Percentiles rank a stretch among this genome's conserved stretches.
phyloP scores from a whole-genome alignment of 2,329 filamentous ascomycete genomes.

The Trichophyton rubrum region DNA sequence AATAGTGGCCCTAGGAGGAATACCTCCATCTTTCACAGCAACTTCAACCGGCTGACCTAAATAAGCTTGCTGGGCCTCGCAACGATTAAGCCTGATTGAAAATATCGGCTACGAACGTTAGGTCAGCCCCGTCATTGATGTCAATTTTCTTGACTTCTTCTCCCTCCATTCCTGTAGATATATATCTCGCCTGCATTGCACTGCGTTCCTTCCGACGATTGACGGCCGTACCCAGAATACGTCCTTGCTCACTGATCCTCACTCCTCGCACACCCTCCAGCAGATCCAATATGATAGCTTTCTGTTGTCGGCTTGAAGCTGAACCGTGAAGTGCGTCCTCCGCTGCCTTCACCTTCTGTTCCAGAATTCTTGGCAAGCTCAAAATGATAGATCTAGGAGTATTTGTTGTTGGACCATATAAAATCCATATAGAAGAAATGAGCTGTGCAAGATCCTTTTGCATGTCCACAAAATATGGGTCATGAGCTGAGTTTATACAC shows the following conservation, averaged over 20 bases:
- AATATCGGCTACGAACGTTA: conserved; percentile 42
- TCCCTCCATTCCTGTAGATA: conserved; percentile 34
- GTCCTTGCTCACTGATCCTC: conserved; percentile 86
- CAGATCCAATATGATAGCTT: conserved; percentile 69
- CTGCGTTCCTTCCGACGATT: conserved; percentile 32
- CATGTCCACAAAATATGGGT: conserved; percentile 91
- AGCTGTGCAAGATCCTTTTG: conserved; percentile 83
- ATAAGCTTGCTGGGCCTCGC: not conserved
- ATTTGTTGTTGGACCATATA: conserved; percentile 56
- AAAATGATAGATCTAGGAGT: conserved; percentile 68
- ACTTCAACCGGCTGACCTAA: not conserved
- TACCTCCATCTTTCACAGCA: not conserved
- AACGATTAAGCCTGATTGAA: conserved; percentile 29
- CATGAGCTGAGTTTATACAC: conserved; percentile 79
- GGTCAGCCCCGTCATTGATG: conserved; percentile 38
- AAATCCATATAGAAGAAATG: conserved; percentile 71
- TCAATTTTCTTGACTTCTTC: conserved; percentile 30
- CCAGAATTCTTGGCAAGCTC: conserved; percentile 63
- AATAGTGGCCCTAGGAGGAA: not conserved
- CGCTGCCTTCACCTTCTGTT: conserved; percentile 53
- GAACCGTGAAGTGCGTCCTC: conserved; percentile 45
- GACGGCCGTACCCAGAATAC: conserved; percentile 44
- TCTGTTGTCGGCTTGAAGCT: conserved; percentile 58
- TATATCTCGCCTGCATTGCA: conserved; percentile 32
- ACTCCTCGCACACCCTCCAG: conserved; percentile 79